A percentile compares a stretch with the other conserved stretches of the same genome.
These are phyloP conservation scores for Sphagnum magellanicum DNA, from an alignment of 228 moss, liverwort and hornwort genomes.

Conservation along the genomic window DNA sequence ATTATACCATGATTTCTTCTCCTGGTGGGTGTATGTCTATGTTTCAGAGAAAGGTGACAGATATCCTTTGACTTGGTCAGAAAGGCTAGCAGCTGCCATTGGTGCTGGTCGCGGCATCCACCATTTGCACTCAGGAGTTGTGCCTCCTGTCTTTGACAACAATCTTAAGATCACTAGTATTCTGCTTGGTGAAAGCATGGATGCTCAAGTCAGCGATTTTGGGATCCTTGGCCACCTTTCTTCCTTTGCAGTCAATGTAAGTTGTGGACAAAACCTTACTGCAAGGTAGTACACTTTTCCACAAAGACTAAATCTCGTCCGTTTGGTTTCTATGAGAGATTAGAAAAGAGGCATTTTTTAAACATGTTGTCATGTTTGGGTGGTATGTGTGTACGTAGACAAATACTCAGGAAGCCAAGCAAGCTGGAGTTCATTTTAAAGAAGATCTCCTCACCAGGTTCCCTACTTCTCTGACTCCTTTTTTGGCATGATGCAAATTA, in stretches of 20 bases:
- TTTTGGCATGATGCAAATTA: too few relatives aligned
- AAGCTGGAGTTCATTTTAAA: too few relatives aligned
- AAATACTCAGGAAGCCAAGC: too few relatives aligned
- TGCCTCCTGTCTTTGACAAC: constrained; percentile 84
- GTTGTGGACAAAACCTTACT: neutral
- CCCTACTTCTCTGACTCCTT: too few relatives aligned
- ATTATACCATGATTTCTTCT: too few relatives aligned
- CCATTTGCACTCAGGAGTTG: constrained; percentile 80
- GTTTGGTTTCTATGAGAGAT: too few relatives aligned
- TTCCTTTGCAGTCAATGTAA: constrained; percentile 46
- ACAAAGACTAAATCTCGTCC: too few relatives aligned
- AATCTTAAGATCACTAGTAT: constrained; percentile 91
- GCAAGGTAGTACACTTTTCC: too few relatives aligned
- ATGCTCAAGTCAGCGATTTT: constrained; percentile 80
- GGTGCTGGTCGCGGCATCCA: constrained; percentile 92
- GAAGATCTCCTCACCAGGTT: too few relatives aligned
- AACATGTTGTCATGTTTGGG: too few relatives aligned
- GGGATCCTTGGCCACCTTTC: constrained; percentile 67
- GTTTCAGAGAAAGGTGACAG: constrained; percentile 41
- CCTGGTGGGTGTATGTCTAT: neutral
- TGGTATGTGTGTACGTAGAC: too few relatives aligned
- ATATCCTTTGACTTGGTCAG: constrained; percentile 72
- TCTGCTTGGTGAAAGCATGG: constrained; percentile 78
- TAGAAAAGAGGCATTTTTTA: too few relatives aligned
- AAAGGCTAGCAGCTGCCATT: constrained; percentile 80